A percentile compares a stretch with the other conserved stretches of the same genome.
Conservation (phyloP, 2,329 filamentous ascomycete species). For the Immersiporthe knoxdaviesiana region DNA sequence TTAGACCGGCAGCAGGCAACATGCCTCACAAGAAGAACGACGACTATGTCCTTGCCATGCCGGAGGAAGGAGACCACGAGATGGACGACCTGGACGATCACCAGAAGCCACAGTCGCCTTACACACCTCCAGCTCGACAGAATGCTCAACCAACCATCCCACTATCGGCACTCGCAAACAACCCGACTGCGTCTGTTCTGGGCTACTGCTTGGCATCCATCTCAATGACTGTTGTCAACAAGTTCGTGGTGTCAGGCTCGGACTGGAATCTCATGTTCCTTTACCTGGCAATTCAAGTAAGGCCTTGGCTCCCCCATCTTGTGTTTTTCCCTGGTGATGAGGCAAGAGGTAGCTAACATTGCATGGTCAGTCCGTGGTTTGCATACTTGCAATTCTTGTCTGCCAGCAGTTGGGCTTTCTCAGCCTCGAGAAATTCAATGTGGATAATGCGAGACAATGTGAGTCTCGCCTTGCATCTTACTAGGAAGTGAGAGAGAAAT, state of each 20-base stretch:
- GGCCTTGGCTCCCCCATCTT: background rate
- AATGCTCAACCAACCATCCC: slow-evolving; percentile 41
- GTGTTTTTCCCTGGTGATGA: background rate
- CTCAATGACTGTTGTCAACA: slow-evolving; percentile 98
- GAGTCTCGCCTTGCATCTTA: slow-evolving; percentile 41
- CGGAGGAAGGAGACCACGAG: slow-evolving; percentile 54
- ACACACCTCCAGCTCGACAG: slow-evolving; percentile 22
- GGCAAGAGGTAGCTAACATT: slow-evolving; percentile 27
- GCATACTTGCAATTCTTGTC: slow-evolving; percentile 78
- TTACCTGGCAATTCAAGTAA: slow-evolving; percentile 87
- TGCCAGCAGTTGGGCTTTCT: slow-evolving; percentile 85
- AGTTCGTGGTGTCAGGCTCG: slow-evolving; percentile 90
- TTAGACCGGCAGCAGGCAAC: slow-evolving; percentile 33
- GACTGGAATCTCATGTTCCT: slow-evolving; percentile 97
- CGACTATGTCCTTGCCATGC: slow-evolving; percentile 73
- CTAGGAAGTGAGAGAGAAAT: background rate
- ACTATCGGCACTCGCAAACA: slow-evolving; percentile 66
- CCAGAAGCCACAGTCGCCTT: slow-evolving; percentile 45
- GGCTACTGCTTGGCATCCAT: slow-evolving; percentile 97
- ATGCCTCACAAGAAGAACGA: slow-evolving; percentile 93
- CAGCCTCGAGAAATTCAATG: slow-evolving; percentile 79
- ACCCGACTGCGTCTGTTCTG: slow-evolving; percentile 77
- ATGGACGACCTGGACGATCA: slow-evolving; percentile 46
- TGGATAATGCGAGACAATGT: slow-evolving; percentile 92
- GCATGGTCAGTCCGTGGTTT: slow-evolving; percentile 76